These are phyloP conservation scores for Xeromyces bisporus DNA, from an alignment of 495 filamentous ascomycete species.

Conservation along the genomic window DNA sequence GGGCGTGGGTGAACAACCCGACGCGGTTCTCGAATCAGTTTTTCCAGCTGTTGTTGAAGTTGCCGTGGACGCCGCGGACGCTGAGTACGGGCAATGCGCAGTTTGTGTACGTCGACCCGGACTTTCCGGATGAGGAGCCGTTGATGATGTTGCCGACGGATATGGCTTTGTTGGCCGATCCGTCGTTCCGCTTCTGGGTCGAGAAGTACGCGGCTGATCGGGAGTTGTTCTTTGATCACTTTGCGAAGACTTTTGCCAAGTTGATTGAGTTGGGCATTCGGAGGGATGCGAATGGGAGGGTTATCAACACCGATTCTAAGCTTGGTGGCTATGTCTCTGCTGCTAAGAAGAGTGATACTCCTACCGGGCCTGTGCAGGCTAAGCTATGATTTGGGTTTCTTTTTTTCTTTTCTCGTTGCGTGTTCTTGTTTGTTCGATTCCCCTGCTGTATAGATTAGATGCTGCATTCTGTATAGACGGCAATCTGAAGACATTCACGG, in stretches of 20 bases:
- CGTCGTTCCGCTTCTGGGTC: conserved; percentile 33
- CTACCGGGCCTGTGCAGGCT: conserved; percentile 17
- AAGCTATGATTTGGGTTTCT: neutral
- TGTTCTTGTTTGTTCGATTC: neutral
- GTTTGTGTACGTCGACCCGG: conserved; percentile 44
- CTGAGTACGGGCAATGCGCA: conserved; percentile 35
- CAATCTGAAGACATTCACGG: neutral
- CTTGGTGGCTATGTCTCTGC: conserved; percentile 39
- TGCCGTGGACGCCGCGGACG: conserved; percentile 38
- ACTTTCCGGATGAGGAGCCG: conserved; percentile 28
- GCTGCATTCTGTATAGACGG: neutral
- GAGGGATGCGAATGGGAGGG: conserved; percentile 31
- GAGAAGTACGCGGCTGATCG: conserved; percentile 42
- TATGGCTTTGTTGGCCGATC: conserved; percentile 23
- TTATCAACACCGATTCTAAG: conserved; percentile 36
- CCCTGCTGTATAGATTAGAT: too few relatives aligned
- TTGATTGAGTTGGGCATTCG: conserved; percentile 41
- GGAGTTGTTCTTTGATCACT: conserved; percentile 45
- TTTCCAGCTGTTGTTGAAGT: conserved; percentile 35
- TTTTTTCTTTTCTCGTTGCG: neutral
- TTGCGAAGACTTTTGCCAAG: conserved; percentile 43
- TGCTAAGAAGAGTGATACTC: conserved; percentile 37
- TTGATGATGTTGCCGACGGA: conserved; percentile 41
- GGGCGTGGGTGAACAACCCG: conserved; percentile 47
- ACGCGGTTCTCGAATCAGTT: conserved; percentile 49